Percentiles rank a stretch among this genome's conserved stretches.
Conservation (phyloP, 1,284 basidiomycete species). For the Irpex lacteus region DNA sequence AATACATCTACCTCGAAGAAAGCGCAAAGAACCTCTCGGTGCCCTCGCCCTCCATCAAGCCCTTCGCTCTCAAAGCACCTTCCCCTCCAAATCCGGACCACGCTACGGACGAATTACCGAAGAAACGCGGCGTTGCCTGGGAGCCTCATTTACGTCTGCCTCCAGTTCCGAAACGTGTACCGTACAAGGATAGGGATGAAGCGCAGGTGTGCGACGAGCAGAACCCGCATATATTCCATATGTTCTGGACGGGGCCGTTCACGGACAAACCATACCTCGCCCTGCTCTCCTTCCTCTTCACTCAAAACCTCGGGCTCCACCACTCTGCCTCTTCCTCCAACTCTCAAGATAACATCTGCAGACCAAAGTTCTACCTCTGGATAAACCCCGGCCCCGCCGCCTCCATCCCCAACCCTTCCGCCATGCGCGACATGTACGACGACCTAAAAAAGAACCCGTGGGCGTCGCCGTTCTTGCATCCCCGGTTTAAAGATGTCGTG, state of each 20-base stretch:
- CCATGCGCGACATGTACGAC: conserved; percentile 57
- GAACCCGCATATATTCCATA: conserved; percentile 70
- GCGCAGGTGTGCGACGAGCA: conserved; percentile 53
- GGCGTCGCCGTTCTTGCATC: conserved; percentile 66
- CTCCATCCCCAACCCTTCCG: conserved; percentile 51
- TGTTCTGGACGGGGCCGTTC: conserved; percentile 81
- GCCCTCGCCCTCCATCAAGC: conserved; percentile 17
- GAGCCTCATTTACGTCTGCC: conserved; percentile 36
- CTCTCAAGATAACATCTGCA: conserved; percentile 38
- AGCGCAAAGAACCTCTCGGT: conserved; percentile 37
- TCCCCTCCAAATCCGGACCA: no score
- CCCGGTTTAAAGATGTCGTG: conserved; percentile 63
- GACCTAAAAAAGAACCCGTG: conserved; percentile 59
- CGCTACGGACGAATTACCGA: conserved; percentile 30
- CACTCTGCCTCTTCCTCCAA: conserved; percentile 20
- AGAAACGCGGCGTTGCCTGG: conserved; percentile 46
- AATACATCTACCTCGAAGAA: conserved; percentile 64
- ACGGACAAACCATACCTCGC: conserved; percentile 80
- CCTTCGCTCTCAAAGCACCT: conserved; percentile 22
- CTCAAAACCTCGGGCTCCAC: conserved; percentile 73
- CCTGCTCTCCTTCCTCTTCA: conserved; percentile 71
- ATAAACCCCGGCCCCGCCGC: conserved; percentile 65
- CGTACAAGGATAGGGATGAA: conserved; percentile 38
- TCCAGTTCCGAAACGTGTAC: conserved; percentile 34
- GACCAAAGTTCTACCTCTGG: conserved; percentile 75